Percentiles rank a stretch among this genome's conserved stretches.
These are phyloP conservation scores for Talaromyces verruculosus DNA, from an alignment of 2,329 filamentous ascomycete genomes.

Conservation along the genomic window DNA sequence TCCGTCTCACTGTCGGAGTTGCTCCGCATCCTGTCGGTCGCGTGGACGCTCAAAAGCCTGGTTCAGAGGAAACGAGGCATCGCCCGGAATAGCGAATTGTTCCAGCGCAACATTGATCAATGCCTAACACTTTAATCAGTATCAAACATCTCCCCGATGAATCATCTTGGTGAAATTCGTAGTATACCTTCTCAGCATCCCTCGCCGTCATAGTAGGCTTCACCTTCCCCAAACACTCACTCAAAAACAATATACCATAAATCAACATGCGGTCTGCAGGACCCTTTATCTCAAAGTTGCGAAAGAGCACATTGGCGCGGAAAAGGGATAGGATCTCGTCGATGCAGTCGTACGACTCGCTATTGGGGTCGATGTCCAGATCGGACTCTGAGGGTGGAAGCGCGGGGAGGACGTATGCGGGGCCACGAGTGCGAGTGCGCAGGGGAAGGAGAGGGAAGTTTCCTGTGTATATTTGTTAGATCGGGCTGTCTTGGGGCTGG, in stretches of 20 bases:
- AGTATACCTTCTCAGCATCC: conserved; percentile 63
- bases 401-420: conserved; percentile 77
- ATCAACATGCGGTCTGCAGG: conserved; percentile 91
- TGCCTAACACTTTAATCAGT: conserved; percentile 56
- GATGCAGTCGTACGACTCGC: conserved; percentile 91
- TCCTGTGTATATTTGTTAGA: conserved; percentile 50
- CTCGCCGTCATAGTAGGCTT: conserved; percentile 67
- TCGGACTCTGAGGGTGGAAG: conserved; percentile 58
- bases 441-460: conserved; percentile 95
- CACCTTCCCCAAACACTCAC: conserved; percentile 85
- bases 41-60: conserved; percentile 91
- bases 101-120: conserved; percentile 90
- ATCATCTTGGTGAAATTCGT: not conserved
- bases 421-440: conserved; percentile 92
- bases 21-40: conserved; percentile 85
- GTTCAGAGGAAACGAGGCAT: conserved; percentile 89
- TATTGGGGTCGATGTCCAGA: conserved; percentile 69
- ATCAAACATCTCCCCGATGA: not conserved
- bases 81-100: conserved; percentile 91
- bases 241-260: conserved; percentile 94
- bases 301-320: conserved; percentile 97
- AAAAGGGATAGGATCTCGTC: conserved; percentile 92
- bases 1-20: conserved; percentile 71
- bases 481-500: not conserved
- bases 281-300: conserved; percentile 98